Conservation (phyloP, 2,329 filamentous ascomycete species). For the Pseudocercospora cruenta region DNA sequence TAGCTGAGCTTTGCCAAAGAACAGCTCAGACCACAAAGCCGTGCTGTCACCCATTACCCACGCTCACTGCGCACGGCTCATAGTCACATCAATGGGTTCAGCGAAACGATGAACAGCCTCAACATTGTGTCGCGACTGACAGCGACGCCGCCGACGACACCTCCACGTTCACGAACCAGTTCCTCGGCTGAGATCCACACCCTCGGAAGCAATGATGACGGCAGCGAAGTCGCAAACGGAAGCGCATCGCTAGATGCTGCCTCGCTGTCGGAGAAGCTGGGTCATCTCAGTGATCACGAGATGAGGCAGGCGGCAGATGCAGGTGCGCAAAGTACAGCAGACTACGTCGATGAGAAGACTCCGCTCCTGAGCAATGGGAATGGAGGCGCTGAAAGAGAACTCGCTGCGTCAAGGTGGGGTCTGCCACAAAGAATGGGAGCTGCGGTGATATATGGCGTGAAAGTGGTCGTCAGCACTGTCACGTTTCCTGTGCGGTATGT, state of each 20-base stretch:
- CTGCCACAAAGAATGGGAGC: constrained; percentile 64
- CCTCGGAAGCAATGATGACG: constrained; percentile 11
- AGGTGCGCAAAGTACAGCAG: constrained; percentile 25
- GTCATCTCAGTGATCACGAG: constrained; percentile 23
- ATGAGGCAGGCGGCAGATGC: constrained; percentile 22
- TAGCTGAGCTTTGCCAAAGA: background rate
- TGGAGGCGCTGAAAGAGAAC: constrained; percentile 12
- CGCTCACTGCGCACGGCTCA: background rate
- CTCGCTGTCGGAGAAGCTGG: constrained; percentile 34
- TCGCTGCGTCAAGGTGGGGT: constrained; percentile 25
- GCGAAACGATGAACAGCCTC: constrained; percentile 84
- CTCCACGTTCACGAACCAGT: constrained; percentile 53
- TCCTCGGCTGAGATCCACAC: constrained; percentile 31
- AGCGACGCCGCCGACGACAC: constrained; percentile 56
- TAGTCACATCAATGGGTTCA: constrained; percentile 22
- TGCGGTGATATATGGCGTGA: constrained; percentile 74
- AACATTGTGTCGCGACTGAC: constrained; percentile 84
- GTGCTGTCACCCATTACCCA: background rate
- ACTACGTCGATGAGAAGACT: constrained; percentile 64
- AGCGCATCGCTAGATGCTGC: constrained; percentile 23
- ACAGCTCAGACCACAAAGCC: background rate
- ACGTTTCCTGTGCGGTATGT: constrained; percentile 81
- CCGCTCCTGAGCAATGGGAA: constrained; percentile 59
- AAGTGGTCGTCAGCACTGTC: constrained; percentile 77
- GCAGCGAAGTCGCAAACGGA: constrained; percentile 14